Evolutionary conservation across 177 flowering plant genomes (phyloP).

Genomic region (Vitis hybrid): DNA sequence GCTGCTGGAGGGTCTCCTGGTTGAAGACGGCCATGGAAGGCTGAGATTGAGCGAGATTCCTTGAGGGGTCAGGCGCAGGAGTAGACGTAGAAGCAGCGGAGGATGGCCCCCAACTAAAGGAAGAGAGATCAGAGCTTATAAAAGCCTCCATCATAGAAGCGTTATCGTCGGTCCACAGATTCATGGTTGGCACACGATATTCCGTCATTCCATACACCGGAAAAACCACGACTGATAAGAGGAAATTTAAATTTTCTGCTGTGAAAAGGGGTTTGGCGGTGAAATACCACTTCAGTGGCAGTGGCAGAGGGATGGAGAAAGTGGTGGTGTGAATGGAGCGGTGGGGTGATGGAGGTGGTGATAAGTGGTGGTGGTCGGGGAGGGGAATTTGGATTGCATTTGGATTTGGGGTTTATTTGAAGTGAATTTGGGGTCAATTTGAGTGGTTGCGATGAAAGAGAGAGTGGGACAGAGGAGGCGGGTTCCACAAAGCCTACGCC

Average conservation of each 20-base stretch:
- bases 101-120: slow-evolving; percentile 37
- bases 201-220: slow-evolving; percentile 39
- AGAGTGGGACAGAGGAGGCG: background rate
- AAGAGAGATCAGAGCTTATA: slow-evolving; percentile 55
- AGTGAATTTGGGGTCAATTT: slow-evolving; percentile 21
- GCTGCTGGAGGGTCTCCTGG: slow-evolving; percentile 81
- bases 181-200: slow-evolving; percentile 48
- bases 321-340: background rate
- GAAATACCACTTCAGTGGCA: background rate
- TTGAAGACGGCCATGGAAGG: slow-evolving; percentile 27
- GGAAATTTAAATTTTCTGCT: too few species aligned
- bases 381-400: slow-evolving; percentile 17
- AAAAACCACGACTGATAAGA: too few species aligned
- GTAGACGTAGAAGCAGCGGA: slow-evolving; percentile 35
- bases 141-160: slow-evolving; percentile 79
- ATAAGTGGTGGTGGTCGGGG: background rate
- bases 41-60: background rate
- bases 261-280: background rate
- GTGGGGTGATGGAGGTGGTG: background rate
- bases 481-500: slow-evolving; percentile 16
- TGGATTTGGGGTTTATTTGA: slow-evolving; percentile 24
- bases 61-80: background rate
- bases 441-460: background rate
- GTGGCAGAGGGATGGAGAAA: background rate
- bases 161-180: slow-evolving; percentile 77